Base-by-base conservation (phyloP, 2,329 filamentous ascomycete species). In the Microsporum audouinii region DNA sequence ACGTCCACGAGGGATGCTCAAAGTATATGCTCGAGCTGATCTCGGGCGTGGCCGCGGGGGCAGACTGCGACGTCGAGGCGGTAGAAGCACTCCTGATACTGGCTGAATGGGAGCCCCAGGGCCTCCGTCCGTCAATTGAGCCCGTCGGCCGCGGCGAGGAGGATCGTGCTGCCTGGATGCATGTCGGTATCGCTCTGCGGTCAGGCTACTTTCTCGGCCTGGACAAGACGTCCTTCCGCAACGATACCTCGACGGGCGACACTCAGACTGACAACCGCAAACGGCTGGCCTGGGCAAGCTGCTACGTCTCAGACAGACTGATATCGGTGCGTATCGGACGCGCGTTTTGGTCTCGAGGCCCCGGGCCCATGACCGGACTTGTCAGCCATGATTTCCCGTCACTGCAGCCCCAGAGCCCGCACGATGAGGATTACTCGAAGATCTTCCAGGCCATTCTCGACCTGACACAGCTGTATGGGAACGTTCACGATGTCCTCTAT, bases 141-240 rank as follows among this genome's bases (percentile, higher is more conserved):
- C 78, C 82, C 31, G 84, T 89, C 23, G 87, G 86, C 0, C 80
- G 86, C 60, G 87, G 87, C 6, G 86, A 89, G 70, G 87, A 89
- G 68, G 86, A 89, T 66, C 81, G 87, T 51, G 85, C 87, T 34
- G 85, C 86, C 0, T 89, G 87, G 87, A 89, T 89, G 86, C 84
- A 88, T 66, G 85, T 88, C 4, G 87, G 87, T 1, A 80, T 86
- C 23, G 87, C 87, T 2, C 73, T 89, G 5, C 80, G 87, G 5
- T 81, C 88, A 2, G 86, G 83, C 0, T 89, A 89, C 69, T 87
- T 87, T 58, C 81, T 88, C 14, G 83, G 84, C 1, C 76, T 89
- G 17, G 87, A 89, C 68, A 79, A 84, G 62, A 88, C 86, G 23
- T 84, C 84, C 0, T 85, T 89, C 66, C 78, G 83, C 49, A 80